Conservation (phyloP, 345 rosid species). For the Zanthoxylum bungeanum region DNA sequence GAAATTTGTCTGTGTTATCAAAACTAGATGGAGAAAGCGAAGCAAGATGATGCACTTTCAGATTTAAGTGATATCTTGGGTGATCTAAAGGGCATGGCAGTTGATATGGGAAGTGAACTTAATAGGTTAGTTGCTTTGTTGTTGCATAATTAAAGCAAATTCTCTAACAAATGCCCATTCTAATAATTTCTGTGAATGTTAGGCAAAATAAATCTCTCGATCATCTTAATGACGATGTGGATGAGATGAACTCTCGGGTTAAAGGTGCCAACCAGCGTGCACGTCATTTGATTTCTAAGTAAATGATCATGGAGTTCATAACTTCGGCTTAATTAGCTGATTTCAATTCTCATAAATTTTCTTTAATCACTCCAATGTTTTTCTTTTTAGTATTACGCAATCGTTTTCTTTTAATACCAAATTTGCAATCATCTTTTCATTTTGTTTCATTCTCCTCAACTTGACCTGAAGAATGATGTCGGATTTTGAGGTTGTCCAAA, state of each 20-base stretch:
- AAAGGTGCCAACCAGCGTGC: constrained; percentile 87
- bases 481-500: too few species aligned
- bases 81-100: constrained; percentile 88
- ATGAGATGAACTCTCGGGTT: constrained; percentile 74
- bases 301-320: constrained; percentile 15
- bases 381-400: too few species aligned
- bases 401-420: too few species aligned
- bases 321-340: too few species aligned
- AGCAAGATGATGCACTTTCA: constrained; percentile 84
- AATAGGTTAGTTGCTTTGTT: constrained; percentile 45
- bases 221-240: constrained; percentile 67
- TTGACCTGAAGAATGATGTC: too few species aligned
- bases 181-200: constrained; percentile 20
- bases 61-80: constrained; percentile 81
- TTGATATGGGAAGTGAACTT: constrained; percentile 88
- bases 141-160: constrained; percentile 3
- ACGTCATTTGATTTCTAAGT: constrained; percentile 69
- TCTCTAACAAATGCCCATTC: neutral
- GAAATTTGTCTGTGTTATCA: neutral
- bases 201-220: constrained; percentile 94
- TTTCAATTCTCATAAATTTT: neutral
- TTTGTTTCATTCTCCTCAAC: too few species aligned
- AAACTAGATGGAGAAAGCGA: constrained; percentile 66
- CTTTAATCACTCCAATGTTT: neutral
- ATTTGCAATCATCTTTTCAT: too few species aligned